Evolutionary conservation across 129 eudicot genomes (phyloP).

Genomic region (Tanacetum coccineum): DNA sequence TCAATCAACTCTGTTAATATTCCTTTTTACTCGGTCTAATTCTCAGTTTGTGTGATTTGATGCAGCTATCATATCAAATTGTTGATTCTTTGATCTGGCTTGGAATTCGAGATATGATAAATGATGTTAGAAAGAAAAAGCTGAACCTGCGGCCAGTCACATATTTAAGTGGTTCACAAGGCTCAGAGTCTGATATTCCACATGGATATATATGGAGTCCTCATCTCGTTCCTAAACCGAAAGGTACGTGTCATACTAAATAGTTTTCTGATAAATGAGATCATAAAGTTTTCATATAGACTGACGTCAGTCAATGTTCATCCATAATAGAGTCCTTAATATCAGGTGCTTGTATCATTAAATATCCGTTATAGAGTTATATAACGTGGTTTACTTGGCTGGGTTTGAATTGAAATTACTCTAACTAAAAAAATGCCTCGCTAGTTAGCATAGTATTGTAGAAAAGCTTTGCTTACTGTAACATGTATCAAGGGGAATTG

Average conservation of each 20-base stretch:
- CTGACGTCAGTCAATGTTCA: not conserved
- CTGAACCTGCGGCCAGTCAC: constrained; percentile 90
- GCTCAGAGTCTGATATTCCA: constrained; percentile 79
- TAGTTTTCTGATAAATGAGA: constrained; percentile 3
- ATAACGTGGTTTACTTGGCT: constrained; percentile 5
- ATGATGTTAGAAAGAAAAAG: constrained; percentile 93
- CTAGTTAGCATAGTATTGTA: not conserved
- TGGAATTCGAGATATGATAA: constrained; percentile 96
- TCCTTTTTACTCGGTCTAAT: constrained; percentile 1
- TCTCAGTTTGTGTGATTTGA: constrained; percentile 24
- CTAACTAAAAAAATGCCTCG: constrained; percentile 14
- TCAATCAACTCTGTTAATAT: not conserved
- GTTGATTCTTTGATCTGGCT: constrained; percentile 97
- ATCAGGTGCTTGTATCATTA: constrained; percentile 3
- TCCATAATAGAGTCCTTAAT: not conserved
- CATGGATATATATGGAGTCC: constrained; percentile 95
- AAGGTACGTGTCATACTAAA: constrained; percentile 47
- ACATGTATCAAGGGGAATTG: not conserved
- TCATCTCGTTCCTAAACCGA: constrained; percentile 26
- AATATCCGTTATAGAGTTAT: not conserved
- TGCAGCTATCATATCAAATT: constrained; percentile 97
- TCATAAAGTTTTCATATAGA: constrained; percentile 6
- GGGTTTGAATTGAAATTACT: constrained; percentile 1
- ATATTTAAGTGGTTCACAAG: constrained; percentile 88
- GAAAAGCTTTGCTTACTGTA: not conserved